Conservation (phyloP, 768 basidiomycete genomes). For the Gyrodon lividus region DNA sequence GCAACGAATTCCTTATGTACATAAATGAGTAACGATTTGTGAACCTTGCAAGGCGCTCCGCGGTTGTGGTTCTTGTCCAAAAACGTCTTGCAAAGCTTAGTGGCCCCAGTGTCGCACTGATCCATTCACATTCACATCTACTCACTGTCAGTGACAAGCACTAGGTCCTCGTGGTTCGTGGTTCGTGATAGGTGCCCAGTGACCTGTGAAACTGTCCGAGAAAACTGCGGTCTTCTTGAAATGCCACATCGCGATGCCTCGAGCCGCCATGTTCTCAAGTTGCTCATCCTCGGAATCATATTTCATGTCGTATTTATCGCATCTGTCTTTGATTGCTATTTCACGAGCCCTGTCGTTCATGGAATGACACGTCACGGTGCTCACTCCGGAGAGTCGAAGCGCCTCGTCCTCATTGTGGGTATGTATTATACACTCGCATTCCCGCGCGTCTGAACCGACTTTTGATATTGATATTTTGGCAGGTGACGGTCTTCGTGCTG, state of each 20-base stretch:
- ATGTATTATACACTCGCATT: conserved; percentile 14
- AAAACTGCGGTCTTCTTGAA: neutral
- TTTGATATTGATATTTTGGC: neutral
- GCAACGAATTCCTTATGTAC: too few relatives aligned
- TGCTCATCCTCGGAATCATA: conserved; percentile 65
- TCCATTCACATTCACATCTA: neutral
- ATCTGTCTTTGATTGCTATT: conserved; percentile 85
- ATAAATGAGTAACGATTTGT: too few relatives aligned
- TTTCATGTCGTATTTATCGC: conserved; percentile 75
- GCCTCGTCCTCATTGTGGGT: conserved; percentile 82
- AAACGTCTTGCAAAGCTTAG: neutral
- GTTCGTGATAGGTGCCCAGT: neutral
- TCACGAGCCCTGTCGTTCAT: conserved; percentile 78
- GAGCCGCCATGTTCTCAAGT: conserved; percentile 26
- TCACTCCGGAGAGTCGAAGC: conserved; percentile 53
- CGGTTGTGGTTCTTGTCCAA: too few relatives aligned
- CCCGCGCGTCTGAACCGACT: neutral
- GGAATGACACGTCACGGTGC: conserved; percentile 64
- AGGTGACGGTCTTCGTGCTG: conserved; percentile 86
- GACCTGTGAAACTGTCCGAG: neutral
- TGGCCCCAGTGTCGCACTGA: neutral
- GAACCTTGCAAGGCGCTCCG: too few relatives aligned
- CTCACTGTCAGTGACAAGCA: neutral
- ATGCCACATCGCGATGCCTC: conserved; percentile 20
- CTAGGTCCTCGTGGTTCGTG: neutral